These are phyloP conservation scores for Phlyctochytrium arcticum DNA, from an alignment of 192 early-diverging fungal genomes.

Conservation along the genomic window DNA sequence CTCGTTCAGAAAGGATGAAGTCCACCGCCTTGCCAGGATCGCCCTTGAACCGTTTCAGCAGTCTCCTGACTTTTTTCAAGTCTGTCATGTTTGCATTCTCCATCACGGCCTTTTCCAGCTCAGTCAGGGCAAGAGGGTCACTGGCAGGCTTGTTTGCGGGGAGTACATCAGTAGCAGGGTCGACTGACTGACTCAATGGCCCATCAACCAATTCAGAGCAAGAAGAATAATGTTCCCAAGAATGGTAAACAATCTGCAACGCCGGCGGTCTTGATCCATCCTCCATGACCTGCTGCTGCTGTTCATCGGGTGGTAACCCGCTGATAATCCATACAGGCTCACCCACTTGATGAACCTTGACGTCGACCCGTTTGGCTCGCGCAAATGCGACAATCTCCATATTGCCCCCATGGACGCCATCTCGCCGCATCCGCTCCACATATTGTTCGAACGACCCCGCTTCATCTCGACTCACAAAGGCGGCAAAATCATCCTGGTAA, in stretches of 20 bases:
- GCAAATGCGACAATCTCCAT: conserved; percentile 41
- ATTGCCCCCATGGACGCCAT: conserved; percentile 34
- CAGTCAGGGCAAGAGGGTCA: background rate
- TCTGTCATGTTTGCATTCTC: background rate
- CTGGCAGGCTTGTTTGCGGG: no score
- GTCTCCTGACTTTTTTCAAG: background rate
- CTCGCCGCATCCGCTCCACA: conserved; percentile 24
- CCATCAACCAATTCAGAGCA: background rate
- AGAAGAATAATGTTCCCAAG: conserved; percentile 11
- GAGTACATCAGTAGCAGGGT: no score
- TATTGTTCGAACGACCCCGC: conserved; percentile 20
- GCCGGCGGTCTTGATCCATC: background rate
- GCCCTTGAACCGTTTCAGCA: background rate
- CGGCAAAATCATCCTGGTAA: conserved; percentile 21
- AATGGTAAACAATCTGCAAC: conserved; percentile 8
- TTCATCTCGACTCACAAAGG: conserved; percentile 25
- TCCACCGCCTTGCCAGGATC: background rate
- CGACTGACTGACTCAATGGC: no score
- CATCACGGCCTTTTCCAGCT: background rate
- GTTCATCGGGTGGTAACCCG: no score
- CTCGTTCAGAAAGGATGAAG: background rate
- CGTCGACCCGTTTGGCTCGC: conserved; percentile 7
- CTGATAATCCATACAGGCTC: conserved; percentile 27
- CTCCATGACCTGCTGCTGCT: background rate
- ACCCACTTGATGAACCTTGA: conserved; percentile 38